phyloP scores from a whole-genome alignment of 768 basidiomycete genomes.

The Pleurotus cornucopiae region DNA sequence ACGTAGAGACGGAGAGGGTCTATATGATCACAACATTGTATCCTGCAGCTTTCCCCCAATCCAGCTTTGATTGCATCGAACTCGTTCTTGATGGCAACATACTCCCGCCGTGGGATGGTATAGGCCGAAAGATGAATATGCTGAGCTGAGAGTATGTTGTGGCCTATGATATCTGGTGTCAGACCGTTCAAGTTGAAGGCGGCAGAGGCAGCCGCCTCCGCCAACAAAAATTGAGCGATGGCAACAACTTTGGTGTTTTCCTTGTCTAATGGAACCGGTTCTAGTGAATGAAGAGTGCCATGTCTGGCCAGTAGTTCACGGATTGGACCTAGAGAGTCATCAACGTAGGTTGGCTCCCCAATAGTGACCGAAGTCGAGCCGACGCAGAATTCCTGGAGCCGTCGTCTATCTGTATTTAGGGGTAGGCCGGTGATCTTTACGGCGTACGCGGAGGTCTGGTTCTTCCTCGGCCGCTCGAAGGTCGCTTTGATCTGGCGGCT shows the following conservation, averaged over 20 bases:
- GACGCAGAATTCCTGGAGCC: constrained; percentile 28
- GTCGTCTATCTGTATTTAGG: constrained; percentile 21
- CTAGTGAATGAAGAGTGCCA: constrained; percentile 36
- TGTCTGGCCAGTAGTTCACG: constrained; percentile 27
- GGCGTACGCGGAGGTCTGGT: constrained; percentile 32
- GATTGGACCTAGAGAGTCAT: constrained; percentile 24
- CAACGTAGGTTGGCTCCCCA: constrained; percentile 30
- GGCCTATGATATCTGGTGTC: constrained; percentile 33
- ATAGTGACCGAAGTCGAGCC: constrained; percentile 23
- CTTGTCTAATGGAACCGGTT: constrained; percentile 28
- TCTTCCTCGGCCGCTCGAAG: constrained; percentile 28
- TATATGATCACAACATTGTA: constrained; percentile 26
- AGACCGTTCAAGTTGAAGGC: constrained; percentile 22
- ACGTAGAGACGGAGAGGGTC: constrained; percentile 34
- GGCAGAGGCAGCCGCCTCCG: constrained; percentile 28
- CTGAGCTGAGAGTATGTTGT: constrained; percentile 31
- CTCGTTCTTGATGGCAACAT: constrained; percentile 29
- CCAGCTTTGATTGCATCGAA: constrained; percentile 27
- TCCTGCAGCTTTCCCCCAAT: constrained; percentile 23
- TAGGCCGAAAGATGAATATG: constrained; percentile 38
- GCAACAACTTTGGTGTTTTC: constrained; percentile 30
- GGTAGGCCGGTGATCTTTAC: constrained; percentile 45
- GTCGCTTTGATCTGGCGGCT: constrained; percentile 35
- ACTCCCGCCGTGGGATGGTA: constrained; percentile 26
- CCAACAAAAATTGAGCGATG: constrained; percentile 35